Evolutionary conservation across 805 yeast genomes (phyloP), one percentile per base, ranked within the genome.

Genomic region (Tetrapisispora nanseiensis): DNA sequence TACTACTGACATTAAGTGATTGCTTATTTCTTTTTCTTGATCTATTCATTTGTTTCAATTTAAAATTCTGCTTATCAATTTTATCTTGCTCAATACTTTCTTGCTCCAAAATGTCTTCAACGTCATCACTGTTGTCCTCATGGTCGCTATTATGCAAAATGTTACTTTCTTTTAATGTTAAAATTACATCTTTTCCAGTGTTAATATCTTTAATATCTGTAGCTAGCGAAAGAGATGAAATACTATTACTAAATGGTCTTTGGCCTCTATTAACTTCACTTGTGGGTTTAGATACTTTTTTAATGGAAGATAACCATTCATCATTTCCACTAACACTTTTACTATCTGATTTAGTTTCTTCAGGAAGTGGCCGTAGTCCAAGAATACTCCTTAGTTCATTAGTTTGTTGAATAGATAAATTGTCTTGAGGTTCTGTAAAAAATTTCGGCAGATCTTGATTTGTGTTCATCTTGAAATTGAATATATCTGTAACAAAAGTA

Each of bases 101-200:
- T 40, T 56, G 51, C 41, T 59, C 63, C 18, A 60, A 47, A 7
- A 51, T 46, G 40, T 54, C 60, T 19, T 45, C 62, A 42, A 37
- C 57, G 30, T 46, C 53, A 9, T 52, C 41, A 32, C 47, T 59
- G 8, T 51, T 40, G 32, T 48, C 57, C 36, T 54, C 65, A 2
- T 51, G 39, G 30, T 47, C 58, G 37, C 52, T 64, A 1, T 50
- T 56, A 27, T 48, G 55, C 19, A 53, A 27, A 4, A 63, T 63
- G 9, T 58, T 63, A 15, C 57, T 57, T 26, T 63, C 72, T 63
- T 75, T 70, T 39, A 82, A 62, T 0, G 87, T 82, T 40, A 83
- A 61, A 3, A 81, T 65, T 4, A 70, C 64, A 22, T 66, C 70
- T 4, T 62, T 56, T 1, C 67, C 74, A 6, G 68, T 66, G n/a